Conservation (phyloP, 1,284 basidiomycete genomes). For the Phellopilus nigrolimitatus region DNA sequence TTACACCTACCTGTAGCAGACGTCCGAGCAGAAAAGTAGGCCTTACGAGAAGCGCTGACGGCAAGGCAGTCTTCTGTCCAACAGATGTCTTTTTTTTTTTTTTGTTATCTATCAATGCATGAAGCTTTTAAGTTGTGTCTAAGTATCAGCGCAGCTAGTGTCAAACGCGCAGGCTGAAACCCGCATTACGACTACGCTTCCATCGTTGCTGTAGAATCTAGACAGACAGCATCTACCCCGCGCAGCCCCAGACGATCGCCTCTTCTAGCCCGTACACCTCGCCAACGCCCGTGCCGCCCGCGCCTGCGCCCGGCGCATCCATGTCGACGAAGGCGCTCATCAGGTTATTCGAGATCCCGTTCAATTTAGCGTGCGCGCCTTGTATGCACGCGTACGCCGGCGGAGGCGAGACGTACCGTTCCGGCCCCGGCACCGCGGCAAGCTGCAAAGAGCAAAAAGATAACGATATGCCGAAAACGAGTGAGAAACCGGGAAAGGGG, state of each 20-base stretch:
- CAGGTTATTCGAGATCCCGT: constrained; percentile 50
- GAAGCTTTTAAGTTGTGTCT: too few relatives aligned
- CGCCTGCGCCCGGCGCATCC: constrained; percentile 31
- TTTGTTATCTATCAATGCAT: too few relatives aligned
- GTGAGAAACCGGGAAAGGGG: background rate
- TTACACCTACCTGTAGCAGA: too few relatives aligned
- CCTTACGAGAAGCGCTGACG: too few relatives aligned
- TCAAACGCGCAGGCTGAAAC: too few relatives aligned
- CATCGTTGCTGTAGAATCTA: too few relatives aligned
- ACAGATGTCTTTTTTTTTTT: too few relatives aligned
- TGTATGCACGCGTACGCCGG: constrained; percentile 51
- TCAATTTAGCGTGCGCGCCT: constrained; percentile 39
- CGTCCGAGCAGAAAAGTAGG: too few relatives aligned
- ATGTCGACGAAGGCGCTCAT: constrained; percentile 60
- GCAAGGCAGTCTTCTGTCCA: too few relatives aligned
- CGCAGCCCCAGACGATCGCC: background rate
- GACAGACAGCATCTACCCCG: background rate
- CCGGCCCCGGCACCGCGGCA: constrained; percentile 1
- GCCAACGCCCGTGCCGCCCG: too few relatives aligned
- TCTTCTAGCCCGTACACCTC: constrained; percentile 27
- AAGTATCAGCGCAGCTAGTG: too few relatives aligned
- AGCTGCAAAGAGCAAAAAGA: constrained; percentile 4
- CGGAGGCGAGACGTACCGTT: constrained; percentile 33
- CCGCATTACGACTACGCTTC: too few relatives aligned
- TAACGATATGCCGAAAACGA: background rate